These are phyloP conservation scores for Coniochaeta ligniaria DNA, from an alignment of 2,329 filamentous ascomycete species.

Conservation along the genomic window DNA sequence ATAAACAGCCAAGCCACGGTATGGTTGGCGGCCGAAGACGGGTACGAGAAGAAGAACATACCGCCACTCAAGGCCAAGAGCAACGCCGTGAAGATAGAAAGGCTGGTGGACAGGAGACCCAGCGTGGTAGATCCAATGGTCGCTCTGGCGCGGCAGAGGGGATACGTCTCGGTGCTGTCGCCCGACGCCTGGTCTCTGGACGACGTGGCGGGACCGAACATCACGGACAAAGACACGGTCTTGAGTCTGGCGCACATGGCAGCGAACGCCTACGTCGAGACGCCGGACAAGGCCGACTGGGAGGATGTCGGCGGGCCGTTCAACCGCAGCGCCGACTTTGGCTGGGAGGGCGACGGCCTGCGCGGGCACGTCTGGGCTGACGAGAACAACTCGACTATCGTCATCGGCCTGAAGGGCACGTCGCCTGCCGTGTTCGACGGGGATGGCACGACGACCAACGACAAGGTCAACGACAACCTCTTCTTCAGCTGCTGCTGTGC, in stretches of 20 bases:
- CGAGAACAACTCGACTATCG: slow-evolving; percentile 74
- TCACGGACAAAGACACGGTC: slow-evolving; percentile 79
- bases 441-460: slow-evolving; percentile 92
- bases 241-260: slow-evolving; percentile 83
- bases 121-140: slow-evolving; percentile 74
- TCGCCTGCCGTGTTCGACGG: slow-evolving; percentile 89
- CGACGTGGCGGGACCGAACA: slow-evolving; percentile 68
- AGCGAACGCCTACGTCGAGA: slow-evolving; percentile 78
- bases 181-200: slow-evolving; percentile 79
- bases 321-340: slow-evolving; percentile 84
- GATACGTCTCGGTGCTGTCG: slow-evolving; percentile 60
- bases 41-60: slow-evolving; percentile 41
- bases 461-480: slow-evolving; percentile 96
- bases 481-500: slow-evolving; percentile 98
- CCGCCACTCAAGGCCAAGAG: slow-evolving; percentile 56
- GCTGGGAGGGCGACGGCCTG: slow-evolving; percentile 84
- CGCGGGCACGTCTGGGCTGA: slow-evolving; percentile 91
- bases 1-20: slow-evolving; percentile 48
- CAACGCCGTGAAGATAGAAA: slow-evolving; percentile 62
- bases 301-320: slow-evolving; percentile 70
- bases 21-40: slow-evolving; percentile 55
- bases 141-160: slow-evolving; percentile 60
- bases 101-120: slow-evolving; percentile 71
- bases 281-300: slow-evolving; percentile 70
- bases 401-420: slow-evolving; percentile 91